A percentile compares a stretch with the other conserved stretches of the same genome.
Evolutionary conservation across 495 filamentous ascomycete genomes (phyloP).

Genomic region (Podospora anserina): DNA sequence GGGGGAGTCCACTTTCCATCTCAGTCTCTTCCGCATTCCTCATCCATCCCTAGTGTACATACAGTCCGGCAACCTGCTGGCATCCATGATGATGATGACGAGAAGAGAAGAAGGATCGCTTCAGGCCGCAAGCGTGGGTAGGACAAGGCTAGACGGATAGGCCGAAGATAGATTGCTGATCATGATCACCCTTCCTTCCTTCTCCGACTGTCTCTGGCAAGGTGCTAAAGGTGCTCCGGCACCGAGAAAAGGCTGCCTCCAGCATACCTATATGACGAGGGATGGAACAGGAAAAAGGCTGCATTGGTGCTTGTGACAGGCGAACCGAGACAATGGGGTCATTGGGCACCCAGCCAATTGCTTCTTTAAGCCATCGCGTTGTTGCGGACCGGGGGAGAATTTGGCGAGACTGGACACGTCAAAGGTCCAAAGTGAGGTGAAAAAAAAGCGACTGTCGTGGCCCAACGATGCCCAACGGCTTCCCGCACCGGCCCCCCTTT

Average conservation of each 20-base stretch:
- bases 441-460: conserved; percentile 18
- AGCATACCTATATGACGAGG: conserved; percentile 3
- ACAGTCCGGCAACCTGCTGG: not conserved
- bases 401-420: not conserved
- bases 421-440: conserved; percentile 15
- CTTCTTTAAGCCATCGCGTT: not conserved
- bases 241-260: conserved; percentile 3
- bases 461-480: conserved; percentile 34
- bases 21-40: not conserved
- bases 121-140: conserved; percentile 4
- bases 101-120: not conserved
- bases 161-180: conserved; percentile 4
- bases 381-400: not conserved
- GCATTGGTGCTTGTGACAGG: conserved; percentile 6
- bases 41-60: not conserved
- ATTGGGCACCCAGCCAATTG: conserved; percentile 3
- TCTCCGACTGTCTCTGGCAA: not conserved
- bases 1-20: not conserved
- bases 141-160: conserved; percentile 1
- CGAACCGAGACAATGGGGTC: conserved; percentile 7
- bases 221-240: not conserved
- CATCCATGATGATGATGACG: not conserved
- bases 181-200: not conserved
- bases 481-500: not conserved
- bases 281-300: not conserved